Conservation (phyloP, 306 rosid species). For the Calophaca sinica region DNA sequence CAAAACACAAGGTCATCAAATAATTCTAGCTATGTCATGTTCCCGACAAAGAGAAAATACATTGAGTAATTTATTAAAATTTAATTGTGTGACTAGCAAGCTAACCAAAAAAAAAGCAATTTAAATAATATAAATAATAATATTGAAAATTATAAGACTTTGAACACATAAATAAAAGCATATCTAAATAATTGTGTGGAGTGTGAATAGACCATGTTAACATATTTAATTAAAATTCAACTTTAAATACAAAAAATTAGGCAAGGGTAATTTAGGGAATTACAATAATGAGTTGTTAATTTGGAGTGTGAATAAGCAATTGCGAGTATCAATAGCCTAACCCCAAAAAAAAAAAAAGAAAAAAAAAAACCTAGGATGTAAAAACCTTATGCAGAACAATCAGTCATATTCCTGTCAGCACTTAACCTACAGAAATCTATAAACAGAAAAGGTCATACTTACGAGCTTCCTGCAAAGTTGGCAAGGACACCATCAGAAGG, state of each 20-base stretch:
- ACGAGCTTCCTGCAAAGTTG: conserved; percentile 83
- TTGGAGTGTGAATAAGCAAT: not conserved
- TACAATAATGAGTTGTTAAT: conserved; percentile 14
- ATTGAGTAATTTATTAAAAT: not conserved
- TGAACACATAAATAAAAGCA: not conserved
- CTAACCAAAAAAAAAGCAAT: not conserved
- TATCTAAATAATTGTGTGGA: not conserved
- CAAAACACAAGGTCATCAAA: conserved; percentile 18
- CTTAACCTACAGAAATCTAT: conserved; percentile 35
- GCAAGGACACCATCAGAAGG: conserved; percentile 86
- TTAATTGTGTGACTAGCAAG: too few species aligned
- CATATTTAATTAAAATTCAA: conserved; percentile 19
- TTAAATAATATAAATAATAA: not conserved
- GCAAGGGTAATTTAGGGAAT: not conserved
- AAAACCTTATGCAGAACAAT: conserved; percentile 17
- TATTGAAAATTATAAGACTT: not conserved
- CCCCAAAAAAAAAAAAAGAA: too few species aligned
- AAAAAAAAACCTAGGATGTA: conserved; percentile 3
- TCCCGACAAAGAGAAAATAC: conserved; percentile 9
- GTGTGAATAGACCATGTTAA: conserved; percentile 8
- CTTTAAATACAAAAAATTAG: not conserved
- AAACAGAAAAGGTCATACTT: conserved; percentile 56
- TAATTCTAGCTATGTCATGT: conserved; percentile 20
- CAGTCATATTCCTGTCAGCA: conserved; percentile 16
- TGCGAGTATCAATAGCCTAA: not conserved